Evolutionary conservation across 2,329 filamentous ascomycete genomes (phyloP).

Genomic region (Talaromyces marneffei): DNA sequence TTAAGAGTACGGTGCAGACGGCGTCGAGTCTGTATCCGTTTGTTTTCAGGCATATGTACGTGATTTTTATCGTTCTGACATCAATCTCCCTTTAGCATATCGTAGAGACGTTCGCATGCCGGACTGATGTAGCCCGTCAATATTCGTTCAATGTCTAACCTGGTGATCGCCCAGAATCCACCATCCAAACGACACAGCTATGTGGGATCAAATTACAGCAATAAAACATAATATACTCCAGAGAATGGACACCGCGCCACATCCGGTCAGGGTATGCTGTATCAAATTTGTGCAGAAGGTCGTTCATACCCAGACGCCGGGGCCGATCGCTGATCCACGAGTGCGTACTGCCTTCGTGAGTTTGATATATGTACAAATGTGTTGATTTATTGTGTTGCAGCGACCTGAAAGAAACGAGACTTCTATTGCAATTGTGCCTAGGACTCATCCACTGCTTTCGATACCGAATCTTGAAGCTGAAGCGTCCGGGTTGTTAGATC

Average conservation of each 20-base stretch:
- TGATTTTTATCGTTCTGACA: constrained; percentile 34
- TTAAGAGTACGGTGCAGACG: constrained; percentile 81
- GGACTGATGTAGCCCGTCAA: not conserved
- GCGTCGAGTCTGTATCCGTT: constrained; percentile 90
- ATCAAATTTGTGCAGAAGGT: constrained; percentile 96
- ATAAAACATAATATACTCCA: constrained; percentile 86
- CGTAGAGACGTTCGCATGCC: not conserved
- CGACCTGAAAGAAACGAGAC: constrained; percentile 72
- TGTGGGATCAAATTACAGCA: constrained; percentile 80
- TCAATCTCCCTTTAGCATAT: not conserved
- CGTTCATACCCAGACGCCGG: constrained; percentile 85
- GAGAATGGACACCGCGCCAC: constrained; percentile 74
- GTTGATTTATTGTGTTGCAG: constrained; percentile 33
- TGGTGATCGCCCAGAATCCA: constrained; percentile 60
- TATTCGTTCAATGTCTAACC: constrained; percentile 22
- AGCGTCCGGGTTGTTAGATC: constrained; percentile 81
- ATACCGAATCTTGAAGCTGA: constrained; percentile 83
- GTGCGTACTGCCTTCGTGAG: constrained; percentile 47
- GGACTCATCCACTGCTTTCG: constrained; percentile 74
- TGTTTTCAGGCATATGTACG: constrained; percentile 90
- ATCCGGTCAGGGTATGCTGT: constrained; percentile 82
- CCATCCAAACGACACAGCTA: constrained; percentile 71
- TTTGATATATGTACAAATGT: not conserved
- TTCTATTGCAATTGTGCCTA: constrained; percentile 77
- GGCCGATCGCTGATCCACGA: constrained; percentile 71